A percentile compares a stretch with the other conserved stretches of the same genome.
Conservation (phyloP, 73 alveolate genomes). For the Paramecium pentaurelia region DNA sequence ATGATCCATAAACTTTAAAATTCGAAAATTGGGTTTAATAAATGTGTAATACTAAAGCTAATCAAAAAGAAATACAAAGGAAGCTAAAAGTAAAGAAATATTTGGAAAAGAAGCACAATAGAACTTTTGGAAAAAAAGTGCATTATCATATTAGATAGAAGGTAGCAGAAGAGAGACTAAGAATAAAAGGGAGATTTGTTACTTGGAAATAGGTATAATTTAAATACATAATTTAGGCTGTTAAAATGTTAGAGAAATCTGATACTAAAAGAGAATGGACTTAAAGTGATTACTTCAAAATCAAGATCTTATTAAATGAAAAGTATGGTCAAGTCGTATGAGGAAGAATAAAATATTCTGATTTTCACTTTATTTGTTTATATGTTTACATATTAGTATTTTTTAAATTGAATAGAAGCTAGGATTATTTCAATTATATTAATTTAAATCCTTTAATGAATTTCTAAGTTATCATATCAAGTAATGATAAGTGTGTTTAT, state of each 20-base stretch:
- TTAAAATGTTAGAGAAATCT: neutral
- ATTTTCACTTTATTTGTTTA: neutral
- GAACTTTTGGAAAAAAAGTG: slow-evolving; percentile 56
- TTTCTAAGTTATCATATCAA: neutral
- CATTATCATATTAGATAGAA: slow-evolving; percentile 58
- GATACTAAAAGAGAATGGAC: neutral
- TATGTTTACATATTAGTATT: neutral
- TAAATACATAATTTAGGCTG: neutral
- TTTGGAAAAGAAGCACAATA: slow-evolving; percentile 51
- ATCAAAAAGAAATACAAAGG: slow-evolving; percentile 23
- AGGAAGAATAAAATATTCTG: neutral
- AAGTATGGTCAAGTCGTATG: neutral
- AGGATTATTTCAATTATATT: neutral
- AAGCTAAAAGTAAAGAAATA: slow-evolving; percentile 47
- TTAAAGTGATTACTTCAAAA: slow-evolving; percentile 5
- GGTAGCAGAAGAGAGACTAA: slow-evolving; percentile 59
- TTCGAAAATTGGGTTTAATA: slow-evolving; percentile 39
- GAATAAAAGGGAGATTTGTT: slow-evolving; percentile 61
- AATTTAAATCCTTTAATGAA: neutral
- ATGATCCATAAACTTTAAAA: neutral
- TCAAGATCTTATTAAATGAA: neutral
- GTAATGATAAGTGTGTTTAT: neutral
- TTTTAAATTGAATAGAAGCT: neutral
- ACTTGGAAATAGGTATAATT: slow-evolving; percentile 45
- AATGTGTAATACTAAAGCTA: neutral